Evolutionary conservation across 371 early-diverging fungal genomes (phyloP).

Genomic region (Dentiscutata heterogama): DNA sequence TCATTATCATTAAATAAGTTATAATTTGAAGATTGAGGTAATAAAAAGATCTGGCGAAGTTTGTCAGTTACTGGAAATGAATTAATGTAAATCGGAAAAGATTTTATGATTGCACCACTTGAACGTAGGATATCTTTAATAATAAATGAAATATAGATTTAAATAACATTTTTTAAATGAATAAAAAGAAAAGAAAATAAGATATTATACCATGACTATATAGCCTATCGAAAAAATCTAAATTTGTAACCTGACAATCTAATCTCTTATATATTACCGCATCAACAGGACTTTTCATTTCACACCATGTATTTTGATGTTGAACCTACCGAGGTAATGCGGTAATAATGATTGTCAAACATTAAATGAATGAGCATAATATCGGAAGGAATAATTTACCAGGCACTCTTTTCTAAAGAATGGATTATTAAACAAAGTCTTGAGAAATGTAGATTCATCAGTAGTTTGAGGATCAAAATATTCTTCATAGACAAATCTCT

Average conservation of each 20-base stretch:
- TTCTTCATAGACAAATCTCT: constrained; percentile 34
- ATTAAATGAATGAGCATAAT: too few species aligned
- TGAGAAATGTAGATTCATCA: background rate
- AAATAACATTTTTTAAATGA: background rate
- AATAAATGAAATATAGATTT: background rate
- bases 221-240: constrained; percentile 19
- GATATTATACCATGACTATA: background rate
- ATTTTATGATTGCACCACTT: constrained; percentile 1
- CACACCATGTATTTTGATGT: constrained; percentile 5
- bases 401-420: background rate
- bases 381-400: background rate
- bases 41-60: constrained; percentile 10
- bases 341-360: too few species aligned
- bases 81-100: background rate
- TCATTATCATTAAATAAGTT: background rate
- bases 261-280: background rate
- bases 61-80: background rate
- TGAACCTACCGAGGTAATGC: too few species aligned
- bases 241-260: background rate
- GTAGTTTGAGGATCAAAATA: background rate
- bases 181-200: background rate
- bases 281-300: background rate
- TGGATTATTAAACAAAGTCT: background rate
- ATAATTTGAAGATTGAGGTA: background rate
- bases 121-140: background rate